Evolutionary conservation across 192 early-diverging fungal species (phyloP).

Genomic region (Rhizoclosmatium globosum): DNA sequence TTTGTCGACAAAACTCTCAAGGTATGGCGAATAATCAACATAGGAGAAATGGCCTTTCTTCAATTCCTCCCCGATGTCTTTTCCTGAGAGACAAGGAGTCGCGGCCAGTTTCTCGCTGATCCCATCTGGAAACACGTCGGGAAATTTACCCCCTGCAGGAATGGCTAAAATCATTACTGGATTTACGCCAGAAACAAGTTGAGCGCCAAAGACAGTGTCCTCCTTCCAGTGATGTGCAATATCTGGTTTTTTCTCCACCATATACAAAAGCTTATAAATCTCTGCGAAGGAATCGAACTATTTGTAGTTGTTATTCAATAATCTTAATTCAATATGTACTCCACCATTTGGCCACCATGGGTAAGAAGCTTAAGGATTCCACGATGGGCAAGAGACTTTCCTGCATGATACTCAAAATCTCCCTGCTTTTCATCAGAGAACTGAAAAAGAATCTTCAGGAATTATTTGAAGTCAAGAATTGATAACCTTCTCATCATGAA

Average conservation of each 20-base stretch:
- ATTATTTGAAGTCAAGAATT: no score
- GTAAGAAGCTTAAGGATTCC: no score
- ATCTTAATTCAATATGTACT: not conserved
- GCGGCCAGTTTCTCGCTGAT: not conserved
- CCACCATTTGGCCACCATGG: no score
- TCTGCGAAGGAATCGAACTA: not conserved
- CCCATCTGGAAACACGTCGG: not conserved
- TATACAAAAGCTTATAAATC: not conserved
- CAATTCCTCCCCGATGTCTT: constrained; percentile 8
- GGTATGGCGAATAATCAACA: constrained; percentile 1
- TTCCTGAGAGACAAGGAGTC: not conserved
- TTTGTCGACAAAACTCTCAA: not conserved
- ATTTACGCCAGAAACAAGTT: constrained; percentile 14
- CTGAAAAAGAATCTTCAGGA: not conserved
- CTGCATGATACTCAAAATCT: not conserved
- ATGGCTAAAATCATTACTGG: not conserved
- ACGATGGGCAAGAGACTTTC: not conserved
- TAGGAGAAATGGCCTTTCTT: not conserved
- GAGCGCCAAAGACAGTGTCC: constrained; percentile 20
- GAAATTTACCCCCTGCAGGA: not conserved
- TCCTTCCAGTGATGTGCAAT: constrained; percentile 5
- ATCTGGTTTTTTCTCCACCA: not conserved
- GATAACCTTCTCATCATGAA: no score
- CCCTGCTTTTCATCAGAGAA: not conserved
- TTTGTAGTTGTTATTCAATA: not conserved